Conservation (phyloP, 257 asterid genomes). For the Handroanthus guayacan region DNA sequence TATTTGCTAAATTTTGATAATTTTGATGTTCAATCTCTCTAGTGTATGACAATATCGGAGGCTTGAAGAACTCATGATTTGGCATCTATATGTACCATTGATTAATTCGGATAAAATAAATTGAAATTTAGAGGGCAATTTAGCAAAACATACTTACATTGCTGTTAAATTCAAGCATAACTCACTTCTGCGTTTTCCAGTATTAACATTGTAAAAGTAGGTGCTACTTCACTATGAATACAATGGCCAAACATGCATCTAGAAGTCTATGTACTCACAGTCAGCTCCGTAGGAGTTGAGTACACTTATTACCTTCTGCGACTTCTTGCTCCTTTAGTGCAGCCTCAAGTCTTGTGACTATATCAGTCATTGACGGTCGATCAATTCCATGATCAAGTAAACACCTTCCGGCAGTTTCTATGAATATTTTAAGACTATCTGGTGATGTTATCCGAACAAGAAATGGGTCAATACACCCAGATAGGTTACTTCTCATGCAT, state of each 20-base stretch:
- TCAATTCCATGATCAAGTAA: conserved; percentile 53
- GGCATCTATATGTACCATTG: background rate
- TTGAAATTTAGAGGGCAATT: background rate
- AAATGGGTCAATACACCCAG: conserved; percentile 58
- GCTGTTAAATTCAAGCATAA: background rate
- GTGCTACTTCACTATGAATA: too few relatives aligned
- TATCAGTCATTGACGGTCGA: conserved; percentile 62
- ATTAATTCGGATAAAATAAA: background rate
- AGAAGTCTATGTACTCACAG: background rate
- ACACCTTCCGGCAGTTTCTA: conserved; percentile 65
- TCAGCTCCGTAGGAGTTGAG: conserved; percentile 40
- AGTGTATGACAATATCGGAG: background rate
- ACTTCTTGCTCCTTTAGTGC: conserved; percentile 67
- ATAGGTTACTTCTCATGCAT: conserved; percentile 45
- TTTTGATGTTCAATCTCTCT: background rate
- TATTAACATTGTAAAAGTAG: background rate
- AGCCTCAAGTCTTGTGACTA: conserved; percentile 57
- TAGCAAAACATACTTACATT: background rate
- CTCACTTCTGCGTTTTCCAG: background rate
- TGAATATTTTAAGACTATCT: conserved; percentile 54
- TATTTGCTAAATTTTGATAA: background rate
- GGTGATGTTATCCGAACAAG: conserved; percentile 55
- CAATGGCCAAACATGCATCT: background rate
- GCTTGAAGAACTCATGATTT: background rate
- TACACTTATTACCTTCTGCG: conserved; percentile 44